These are phyloP conservation scores for Flueggea neowawraea DNA, from an alignment of 441 rosid genomes.

Conservation along the genomic window DNA sequence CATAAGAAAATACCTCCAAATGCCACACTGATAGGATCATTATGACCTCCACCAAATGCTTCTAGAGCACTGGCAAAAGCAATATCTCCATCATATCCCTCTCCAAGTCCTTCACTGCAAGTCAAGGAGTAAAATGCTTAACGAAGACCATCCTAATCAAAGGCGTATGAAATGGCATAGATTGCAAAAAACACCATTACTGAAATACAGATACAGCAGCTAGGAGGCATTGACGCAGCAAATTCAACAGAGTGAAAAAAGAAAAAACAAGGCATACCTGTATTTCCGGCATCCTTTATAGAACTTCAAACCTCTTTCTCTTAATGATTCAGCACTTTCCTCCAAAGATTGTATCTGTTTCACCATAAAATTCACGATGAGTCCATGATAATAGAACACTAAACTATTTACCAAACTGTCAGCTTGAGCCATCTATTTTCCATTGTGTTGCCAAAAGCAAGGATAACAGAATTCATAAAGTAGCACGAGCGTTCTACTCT, in stretches of 20 bases:
- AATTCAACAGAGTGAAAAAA: background rate
- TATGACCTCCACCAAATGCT: slow-evolving; percentile 99
- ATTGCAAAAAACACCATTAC: background rate
- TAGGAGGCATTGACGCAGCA: too few species aligned
- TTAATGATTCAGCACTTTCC: slow-evolving; percentile 81
- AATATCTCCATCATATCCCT: slow-evolving; percentile 98
- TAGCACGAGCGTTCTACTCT: too few species aligned
- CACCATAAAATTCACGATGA: slow-evolving; percentile 20
- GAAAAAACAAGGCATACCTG: slow-evolving; percentile 55
- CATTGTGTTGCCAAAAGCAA: too few species aligned
- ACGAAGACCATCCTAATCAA: background rate
- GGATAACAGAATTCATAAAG: too few species aligned
- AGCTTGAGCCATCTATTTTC: too few species aligned
- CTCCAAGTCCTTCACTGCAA: slow-evolving; percentile 98
- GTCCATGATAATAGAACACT: too few species aligned
- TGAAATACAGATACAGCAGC: background rate
- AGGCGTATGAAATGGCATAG: too few species aligned
- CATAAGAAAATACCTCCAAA: slow-evolving; percentile 72
- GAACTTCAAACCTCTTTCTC: slow-evolving; percentile 94
- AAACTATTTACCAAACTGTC: background rate
- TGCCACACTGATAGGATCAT: slow-evolving; percentile 97
- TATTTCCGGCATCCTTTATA: slow-evolving; percentile 98
- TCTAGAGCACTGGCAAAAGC: slow-evolving; percentile 99
- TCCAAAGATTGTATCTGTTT: slow-evolving; percentile 89
- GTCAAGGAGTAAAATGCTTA: slow-evolving; percentile 5